phyloP scores from a whole-genome alignment of 1,284 basidiomycete genomes.

The Ceratobasidium sp. region DNA sequence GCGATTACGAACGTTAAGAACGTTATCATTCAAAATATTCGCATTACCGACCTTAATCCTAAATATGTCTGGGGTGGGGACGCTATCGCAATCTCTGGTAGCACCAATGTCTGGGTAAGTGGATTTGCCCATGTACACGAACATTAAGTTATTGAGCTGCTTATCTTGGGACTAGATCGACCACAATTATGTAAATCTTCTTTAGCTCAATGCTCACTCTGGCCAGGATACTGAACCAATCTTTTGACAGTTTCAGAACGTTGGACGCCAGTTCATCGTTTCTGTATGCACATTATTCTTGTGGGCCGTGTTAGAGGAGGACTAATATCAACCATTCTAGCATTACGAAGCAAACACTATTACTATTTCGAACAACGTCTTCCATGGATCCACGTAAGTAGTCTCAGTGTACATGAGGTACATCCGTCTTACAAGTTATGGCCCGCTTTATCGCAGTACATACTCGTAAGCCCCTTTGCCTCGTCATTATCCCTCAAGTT shows the following conservation, averaged over 20 bases:
- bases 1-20: slow-evolving; percentile 25
- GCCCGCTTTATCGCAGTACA: slow-evolving; percentile 7
- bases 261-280: slow-evolving; percentile 39
- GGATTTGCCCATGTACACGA: too few relatives aligned
- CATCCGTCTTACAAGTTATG: background rate
- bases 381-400: background rate
- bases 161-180: too few relatives aligned
- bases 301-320: too few relatives aligned
- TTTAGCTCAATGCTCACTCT: background rate
- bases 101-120: slow-evolving; percentile 53
- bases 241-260: slow-evolving; percentile 30
- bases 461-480: slow-evolving; percentile 41
- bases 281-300: too few relatives aligned
- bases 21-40: slow-evolving; percentile 48
- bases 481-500: background rate
- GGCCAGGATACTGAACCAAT: background rate
- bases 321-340: slow-evolving; percentile 13
- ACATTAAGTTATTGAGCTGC: too few relatives aligned
- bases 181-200: slow-evolving; percentile 48
- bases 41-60: slow-evolving; percentile 53
- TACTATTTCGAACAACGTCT: background rate
- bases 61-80: slow-evolving; percentile 56
- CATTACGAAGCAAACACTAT: slow-evolving; percentile 5
- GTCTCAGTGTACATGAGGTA: too few relatives aligned
- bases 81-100: slow-evolving; percentile 50